Percentiles rank a stretch among this genome's conserved stretches.
Evolutionary conservation across 2,329 filamentous ascomycete species (phyloP).

Genomic region (Leptodontidium sp.): DNA sequence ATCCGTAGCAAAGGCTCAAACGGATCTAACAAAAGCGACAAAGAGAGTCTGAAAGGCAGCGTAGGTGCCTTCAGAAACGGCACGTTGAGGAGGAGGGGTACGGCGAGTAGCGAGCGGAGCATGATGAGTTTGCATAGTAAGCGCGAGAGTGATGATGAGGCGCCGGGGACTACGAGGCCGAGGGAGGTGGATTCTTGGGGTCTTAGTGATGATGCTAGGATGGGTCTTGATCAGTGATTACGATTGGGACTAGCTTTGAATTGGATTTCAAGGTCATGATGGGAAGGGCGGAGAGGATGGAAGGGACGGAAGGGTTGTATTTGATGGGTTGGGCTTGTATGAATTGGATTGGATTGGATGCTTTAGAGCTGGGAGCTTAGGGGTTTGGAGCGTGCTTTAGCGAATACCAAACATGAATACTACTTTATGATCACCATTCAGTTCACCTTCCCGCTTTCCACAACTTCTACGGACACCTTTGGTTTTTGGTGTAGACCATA

Average conservation of each 20-base stretch:
- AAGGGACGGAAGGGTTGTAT: neutral
- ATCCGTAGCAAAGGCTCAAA: slow-evolving; percentile 29
- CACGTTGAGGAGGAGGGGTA: slow-evolving; percentile 36
- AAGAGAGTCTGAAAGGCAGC: slow-evolving; percentile 32
- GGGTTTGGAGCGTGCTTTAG: slow-evolving; percentile 11
- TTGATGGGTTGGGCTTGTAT: neutral
- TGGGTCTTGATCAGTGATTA: slow-evolving; percentile 73
- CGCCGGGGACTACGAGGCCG: slow-evolving; percentile 60
- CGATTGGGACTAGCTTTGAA: neutral
- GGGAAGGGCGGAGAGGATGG: neutral
- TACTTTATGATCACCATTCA: slow-evolving; percentile 2
- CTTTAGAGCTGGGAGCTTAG: neutral
- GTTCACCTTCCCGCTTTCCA: neutral
- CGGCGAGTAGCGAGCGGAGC: slow-evolving; percentile 17
- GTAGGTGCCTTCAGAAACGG: slow-evolving; percentile 33
- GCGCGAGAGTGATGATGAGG: slow-evolving; percentile 44
- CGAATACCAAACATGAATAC: slow-evolving; percentile 6
- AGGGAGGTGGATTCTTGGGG: slow-evolving; percentile 72
- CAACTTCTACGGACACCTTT: neutral
- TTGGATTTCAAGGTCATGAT: neutral
- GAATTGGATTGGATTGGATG: neutral
- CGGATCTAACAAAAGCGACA: slow-evolving; percentile 31
- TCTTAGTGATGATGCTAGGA: slow-evolving; percentile 82
- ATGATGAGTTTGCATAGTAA: slow-evolving; percentile 27
- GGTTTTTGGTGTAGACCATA: too few species aligned